Evolutionary conservation across 257 asterid genomes (phyloP), one percentile per base, ranked within the genome.

Genomic region (Paulownia fortunei): DNA sequence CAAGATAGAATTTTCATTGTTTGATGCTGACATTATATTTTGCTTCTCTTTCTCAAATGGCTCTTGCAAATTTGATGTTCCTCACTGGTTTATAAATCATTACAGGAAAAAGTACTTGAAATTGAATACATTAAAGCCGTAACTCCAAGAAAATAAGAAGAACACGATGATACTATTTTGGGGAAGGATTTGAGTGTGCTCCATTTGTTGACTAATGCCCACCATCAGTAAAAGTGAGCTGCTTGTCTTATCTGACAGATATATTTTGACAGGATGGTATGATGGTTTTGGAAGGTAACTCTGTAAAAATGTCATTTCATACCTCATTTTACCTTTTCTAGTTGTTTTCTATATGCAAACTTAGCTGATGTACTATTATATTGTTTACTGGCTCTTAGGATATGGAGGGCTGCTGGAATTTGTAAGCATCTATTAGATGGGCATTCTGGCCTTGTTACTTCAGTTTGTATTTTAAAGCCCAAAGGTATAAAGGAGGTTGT

Each of bases 271-370:
- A 6, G 97, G 97, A 70, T 88, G 94, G 76, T 92, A 88, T 73
- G 96, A 92, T 81, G 88, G 92, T 66, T 80, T 87, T 42, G 97
- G 96, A 81, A 92, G 96, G 97, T 92, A 86, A 79, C 6, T 11
- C 8, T 41, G 18, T 51, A 9, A 30, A 36, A 16, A 21, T 69
- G 47, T 77, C 11, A 58, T n/a, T 5, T 8, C 8, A 7, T 69
- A 24, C 23, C 51, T 64, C 76, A 8, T 32, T 30, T 39, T 24
- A 59, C 21, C 36, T 75, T 19, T 39, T 23, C 39, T 65, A 26
- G 24, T 52, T 39, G 2, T 30, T 67, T 56, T 9, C 11, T 32
- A 39, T 47, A 23, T 42, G 23, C n/a, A n/a, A 63, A 23, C 2
- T 37, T 72, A 11, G 13, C 15, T 71, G 60, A 15, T 74, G n/a